phyloP scores from a whole-genome alignment of 106 monocot genomes.

The Allium cepa region DNA sequence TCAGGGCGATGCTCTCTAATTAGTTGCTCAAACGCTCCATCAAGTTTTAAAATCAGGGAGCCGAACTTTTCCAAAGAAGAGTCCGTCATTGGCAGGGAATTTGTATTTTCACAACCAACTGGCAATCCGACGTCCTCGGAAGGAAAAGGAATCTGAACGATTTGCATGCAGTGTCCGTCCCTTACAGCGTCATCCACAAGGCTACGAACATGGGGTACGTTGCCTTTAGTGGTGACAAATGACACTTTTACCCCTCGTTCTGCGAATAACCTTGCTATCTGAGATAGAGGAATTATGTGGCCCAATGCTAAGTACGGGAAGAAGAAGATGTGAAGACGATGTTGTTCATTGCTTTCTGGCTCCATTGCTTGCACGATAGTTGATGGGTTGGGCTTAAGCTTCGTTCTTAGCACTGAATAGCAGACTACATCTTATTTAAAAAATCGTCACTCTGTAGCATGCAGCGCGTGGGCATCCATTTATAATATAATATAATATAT shows the following conservation, averaged over 20 bases:
- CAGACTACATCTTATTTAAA: too few relatives aligned
- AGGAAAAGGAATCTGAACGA: slow-evolving; percentile 31
- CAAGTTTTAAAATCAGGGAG: background rate
- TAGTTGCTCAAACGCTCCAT: slow-evolving; percentile 5
- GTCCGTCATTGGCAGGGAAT: background rate
- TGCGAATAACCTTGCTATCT: slow-evolving; percentile 32
- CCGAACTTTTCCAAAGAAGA: background rate
- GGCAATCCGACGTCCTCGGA: slow-evolving; percentile 7
- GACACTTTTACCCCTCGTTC: slow-evolving; percentile 18
- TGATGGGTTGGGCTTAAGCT: too few relatives aligned
- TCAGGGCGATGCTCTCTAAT: slow-evolving; percentile 12
- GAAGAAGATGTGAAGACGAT: slow-evolving; percentile 30
- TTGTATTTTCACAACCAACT: slow-evolving; percentile 15
- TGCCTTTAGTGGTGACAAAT: slow-evolving; percentile 30
- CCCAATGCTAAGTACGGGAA: slow-evolving; percentile 35
- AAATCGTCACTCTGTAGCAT: too few relatives aligned
- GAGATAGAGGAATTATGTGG: slow-evolving; percentile 36
- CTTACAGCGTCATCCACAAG: slow-evolving; percentile 6
- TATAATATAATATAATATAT: too few relatives aligned
- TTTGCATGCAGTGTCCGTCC: background rate
- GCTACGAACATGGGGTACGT: slow-evolving; percentile 11
- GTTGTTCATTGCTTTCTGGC: too few relatives aligned
- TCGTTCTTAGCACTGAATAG: too few relatives aligned
- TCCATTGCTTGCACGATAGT: too few relatives aligned
- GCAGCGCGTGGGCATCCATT: too few relatives aligned